These are phyloP conservation scores for Zelonia costaricensis DNA, from an alignment of 208 protist genomes.

Conservation along the genomic window DNA sequence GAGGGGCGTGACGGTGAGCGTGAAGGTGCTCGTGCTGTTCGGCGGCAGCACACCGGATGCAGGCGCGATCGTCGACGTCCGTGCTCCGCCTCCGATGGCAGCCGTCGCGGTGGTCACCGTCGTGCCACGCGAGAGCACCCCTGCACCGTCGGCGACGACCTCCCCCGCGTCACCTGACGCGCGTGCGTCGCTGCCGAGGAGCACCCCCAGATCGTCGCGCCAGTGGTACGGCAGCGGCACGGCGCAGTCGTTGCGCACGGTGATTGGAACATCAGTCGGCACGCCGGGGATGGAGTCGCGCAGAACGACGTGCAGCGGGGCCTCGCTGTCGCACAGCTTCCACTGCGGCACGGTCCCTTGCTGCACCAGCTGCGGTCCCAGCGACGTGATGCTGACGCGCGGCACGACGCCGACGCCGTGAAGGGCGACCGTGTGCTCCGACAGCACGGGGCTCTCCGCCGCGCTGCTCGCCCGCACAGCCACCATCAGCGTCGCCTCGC, in stretches of 20 bases:
- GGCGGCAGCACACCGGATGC: conserved; percentile 18
- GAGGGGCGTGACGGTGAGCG: conserved; percentile 22
- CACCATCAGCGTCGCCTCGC: conserved; percentile 47
- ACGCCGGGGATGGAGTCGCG: conserved; percentile 63
- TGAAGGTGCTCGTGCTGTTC: conserved; percentile 26
- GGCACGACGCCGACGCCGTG: conserved; percentile 67
- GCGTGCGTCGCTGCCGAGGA: too few relatives aligned
- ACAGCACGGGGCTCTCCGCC: conserved; percentile 38
- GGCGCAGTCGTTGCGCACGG: conserved; percentile 64
- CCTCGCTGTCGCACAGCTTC: conserved; percentile 26
- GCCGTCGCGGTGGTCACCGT: conserved; percentile 4
- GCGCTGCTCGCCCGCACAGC: conserved; percentile 42
- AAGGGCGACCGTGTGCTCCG: conserved; percentile 57
- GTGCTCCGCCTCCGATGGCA: not conserved
- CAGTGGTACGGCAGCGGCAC: conserved; percentile 70
- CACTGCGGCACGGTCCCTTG: conserved; percentile 33
- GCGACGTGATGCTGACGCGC: conserved; percentile 52
- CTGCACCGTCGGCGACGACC: not conserved
- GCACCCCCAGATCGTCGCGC: too few relatives aligned
- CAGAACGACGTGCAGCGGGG: conserved; percentile 48
- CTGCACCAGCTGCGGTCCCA: conserved; percentile 51
- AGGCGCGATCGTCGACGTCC: conserved; percentile 18
- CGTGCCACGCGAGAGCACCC: not conserved
- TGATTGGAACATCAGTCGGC: conserved; percentile 42
- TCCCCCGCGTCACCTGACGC: too few relatives aligned